Evolutionary conservation across 2,329 filamentous ascomycete species (phyloP).

Genomic region (Arthrinium phaeospermum): DNA sequence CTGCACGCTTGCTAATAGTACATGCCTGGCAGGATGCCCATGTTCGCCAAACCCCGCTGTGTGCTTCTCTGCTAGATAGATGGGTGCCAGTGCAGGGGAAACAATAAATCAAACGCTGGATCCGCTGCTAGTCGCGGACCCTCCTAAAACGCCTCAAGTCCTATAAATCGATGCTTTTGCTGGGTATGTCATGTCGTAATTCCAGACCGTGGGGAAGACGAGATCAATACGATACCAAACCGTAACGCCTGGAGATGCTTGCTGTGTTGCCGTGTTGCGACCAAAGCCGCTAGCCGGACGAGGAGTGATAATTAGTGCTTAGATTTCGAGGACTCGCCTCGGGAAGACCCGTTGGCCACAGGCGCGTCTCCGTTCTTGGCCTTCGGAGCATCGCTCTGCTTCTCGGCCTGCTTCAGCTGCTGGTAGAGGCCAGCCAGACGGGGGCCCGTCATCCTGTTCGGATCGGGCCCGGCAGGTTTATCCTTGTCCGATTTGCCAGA

Average conservation of each 20-base stretch:
- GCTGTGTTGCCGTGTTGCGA: constrained; percentile 32
- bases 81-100: not conserved
- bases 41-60: not conserved
- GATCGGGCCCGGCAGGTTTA: constrained; percentile 26
- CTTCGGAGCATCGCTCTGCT: constrained; percentile 33
- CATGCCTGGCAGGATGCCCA: not conserved
- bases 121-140: not conserved
- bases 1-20: not conserved
- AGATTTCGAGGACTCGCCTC: constrained; percentile 34
- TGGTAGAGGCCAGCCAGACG: constrained; percentile 39
- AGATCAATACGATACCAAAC: constrained; percentile 35
- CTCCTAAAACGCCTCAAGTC: constrained; percentile 33
- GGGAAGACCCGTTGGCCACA: constrained; percentile 35
- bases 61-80: not conserved
- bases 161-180: constrained; percentile 41
- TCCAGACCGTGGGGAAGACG: constrained; percentile 32
- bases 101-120: constrained; percentile 17
- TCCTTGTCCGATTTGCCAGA: constrained; percentile 29
- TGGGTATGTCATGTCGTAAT: constrained; percentile 39
- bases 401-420: constrained; percentile 37
- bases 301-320: constrained; percentile 25
- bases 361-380: constrained; percentile 31
- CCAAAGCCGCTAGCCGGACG: not conserved
- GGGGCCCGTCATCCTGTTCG: constrained; percentile 39
- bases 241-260: constrained; percentile 41